phyloP scores from a whole-genome alignment of 2,329 filamentous ascomycete species.

The Grosmannia huntii region DNA sequence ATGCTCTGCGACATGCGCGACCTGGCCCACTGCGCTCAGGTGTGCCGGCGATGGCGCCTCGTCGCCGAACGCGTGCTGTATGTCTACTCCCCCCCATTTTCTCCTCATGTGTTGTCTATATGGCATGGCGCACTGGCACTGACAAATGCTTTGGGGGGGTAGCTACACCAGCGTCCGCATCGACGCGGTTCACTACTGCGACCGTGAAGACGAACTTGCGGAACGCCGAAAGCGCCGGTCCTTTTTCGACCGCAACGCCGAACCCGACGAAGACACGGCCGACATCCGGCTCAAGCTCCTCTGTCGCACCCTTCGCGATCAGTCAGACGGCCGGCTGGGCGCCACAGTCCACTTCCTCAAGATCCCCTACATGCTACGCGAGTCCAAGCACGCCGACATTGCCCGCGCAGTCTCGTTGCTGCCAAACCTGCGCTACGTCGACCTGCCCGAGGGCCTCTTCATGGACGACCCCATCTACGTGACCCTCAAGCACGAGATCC shows the following conservation, averaged over 20 bases:
- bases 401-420: conserved; percentile 76
- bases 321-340: conserved; percentile 52
- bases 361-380: conserved; percentile 87
- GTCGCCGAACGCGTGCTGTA: conserved; percentile 39
- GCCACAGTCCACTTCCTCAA: conserved; percentile 67
- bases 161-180: conserved; percentile 87
- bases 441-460: conserved; percentile 81
- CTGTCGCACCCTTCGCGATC: conserved; percentile 69
- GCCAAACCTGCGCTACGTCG: conserved; percentile 76
- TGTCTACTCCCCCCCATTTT: conserved; percentile 23
- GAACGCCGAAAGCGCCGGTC: conserved; percentile 65
- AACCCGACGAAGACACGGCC: conserved; percentile 72
- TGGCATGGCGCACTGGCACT: not conserved
- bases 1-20: conserved; percentile 91
- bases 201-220: conserved; percentile 67
- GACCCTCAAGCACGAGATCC: conserved; percentile 69
- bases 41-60: conserved; percentile 59
- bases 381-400: conserved; percentile 72
- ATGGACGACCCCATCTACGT: conserved; percentile 64
- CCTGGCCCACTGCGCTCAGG: conserved; percentile 64
- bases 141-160: not conserved
- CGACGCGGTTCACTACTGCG: conserved; percentile 89
- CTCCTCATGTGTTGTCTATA: not conserved
- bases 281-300: conserved; percentile 65
- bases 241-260: conserved; percentile 62